Base-by-base conservation (phyloP, 1,139 yeast genomes). In the Saccharomyces hybrid region DNA sequence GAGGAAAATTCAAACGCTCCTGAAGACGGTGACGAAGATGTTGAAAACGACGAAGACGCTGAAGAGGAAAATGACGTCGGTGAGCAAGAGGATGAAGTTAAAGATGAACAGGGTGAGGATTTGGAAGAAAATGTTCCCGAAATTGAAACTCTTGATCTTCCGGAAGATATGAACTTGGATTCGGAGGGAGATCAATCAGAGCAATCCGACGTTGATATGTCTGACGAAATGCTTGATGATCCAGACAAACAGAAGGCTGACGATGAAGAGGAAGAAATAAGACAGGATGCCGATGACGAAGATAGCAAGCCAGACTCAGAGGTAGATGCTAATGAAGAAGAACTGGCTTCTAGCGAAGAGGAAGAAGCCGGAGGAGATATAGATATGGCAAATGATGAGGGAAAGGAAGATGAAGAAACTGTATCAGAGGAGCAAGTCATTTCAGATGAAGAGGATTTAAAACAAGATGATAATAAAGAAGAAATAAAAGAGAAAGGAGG, bases 151-250 rank as follows among this genome's bases (percentile, higher is more conserved):
- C 74, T 89, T 62, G 95, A 88, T 42, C 75, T 89, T 42, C 96
- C 96, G 0, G 98, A 91, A 47, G 95, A 90, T 60, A 81, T 91
- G 76, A 82, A 88, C 59, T 75, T 88, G 48, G 96, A 88, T 66
- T 82, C 82, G 14, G 73, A 72, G 48, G 72, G 71, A 2, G 71
- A 70, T 28, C 68, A 66, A n/a, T 42, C 53, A 42, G 50, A 54
- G 23, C 63, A 61, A 50, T 16, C 20, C 20, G 54, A 63, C 64
- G 67, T 62, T 8, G 67, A 57, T 25, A 67, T 63, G 20, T 68
- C 70, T 8, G 73, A 69, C 9, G 67, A 66, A 38, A 59, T 41
- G 2, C 61, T 59, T 56, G 76, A 70, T 44, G 67, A 59, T 1
- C 70, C 70, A 16, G 68, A 68, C 7, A 65, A 63, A 13, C 64